Percentiles rank a stretch among this genome's conserved stretches.
phyloP scores from a whole-genome alignment of 2,329 filamentous ascomycete species.

The Pseudogymnoascus verrucosus region DNA sequence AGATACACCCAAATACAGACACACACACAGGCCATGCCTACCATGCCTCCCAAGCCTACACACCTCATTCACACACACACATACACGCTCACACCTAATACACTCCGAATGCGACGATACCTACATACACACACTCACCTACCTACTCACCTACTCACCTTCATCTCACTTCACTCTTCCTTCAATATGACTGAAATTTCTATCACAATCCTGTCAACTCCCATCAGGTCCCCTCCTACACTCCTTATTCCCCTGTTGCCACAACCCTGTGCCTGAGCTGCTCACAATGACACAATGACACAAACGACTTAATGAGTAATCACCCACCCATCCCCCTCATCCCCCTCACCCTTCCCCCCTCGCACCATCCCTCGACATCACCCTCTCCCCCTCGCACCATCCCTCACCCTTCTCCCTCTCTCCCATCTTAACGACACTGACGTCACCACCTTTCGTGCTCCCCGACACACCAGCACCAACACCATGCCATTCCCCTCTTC shows the following conservation, averaged over 20 bases:
- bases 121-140: neutral
- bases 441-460: neutral
- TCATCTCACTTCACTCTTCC: neutral
- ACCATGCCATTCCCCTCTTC: neutral
- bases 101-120: neutral
- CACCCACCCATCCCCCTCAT: neutral
- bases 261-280: neutral
- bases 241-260: neutral
- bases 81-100: neutral
- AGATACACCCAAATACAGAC: neutral
- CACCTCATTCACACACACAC: neutral
- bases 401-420: neutral
- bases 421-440: neutral
- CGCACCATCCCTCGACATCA: neutral
- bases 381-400: neutral
- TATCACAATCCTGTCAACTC: neutral
- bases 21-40: neutral
- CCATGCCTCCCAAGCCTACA: no score
- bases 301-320: neutral
- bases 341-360: neutral
- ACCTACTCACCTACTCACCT: no score
- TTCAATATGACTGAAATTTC: neutral
- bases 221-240: neutral
- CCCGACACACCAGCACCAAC: neutral
- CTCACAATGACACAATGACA: no score